phyloP scores from a whole-genome alignment of 805 yeast genomes.

The Groenewaldozyma salmanticensis region DNA sequence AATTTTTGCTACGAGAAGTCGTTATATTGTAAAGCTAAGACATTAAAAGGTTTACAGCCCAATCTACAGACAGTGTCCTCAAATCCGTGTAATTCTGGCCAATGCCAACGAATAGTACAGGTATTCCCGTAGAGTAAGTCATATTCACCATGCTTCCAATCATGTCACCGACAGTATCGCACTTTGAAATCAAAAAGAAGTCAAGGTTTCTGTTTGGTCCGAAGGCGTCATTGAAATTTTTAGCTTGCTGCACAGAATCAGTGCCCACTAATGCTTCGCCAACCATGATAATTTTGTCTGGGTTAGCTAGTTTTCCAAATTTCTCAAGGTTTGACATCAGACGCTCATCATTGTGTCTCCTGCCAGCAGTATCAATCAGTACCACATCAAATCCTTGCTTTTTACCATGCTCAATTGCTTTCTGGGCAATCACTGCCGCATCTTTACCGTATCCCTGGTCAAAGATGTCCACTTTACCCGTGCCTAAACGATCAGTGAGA shows the following conservation, averaged over 20 bases:
- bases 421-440: constrained; percentile 89
- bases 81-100: constrained; percentile 96
- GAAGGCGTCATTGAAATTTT: constrained; percentile 85
- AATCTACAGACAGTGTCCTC: constrained; percentile 77
- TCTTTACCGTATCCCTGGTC: constrained; percentile 97
- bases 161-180: constrained; percentile 95
- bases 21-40: too few relatives aligned
- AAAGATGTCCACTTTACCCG: constrained; percentile 58
- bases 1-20: too few relatives aligned
- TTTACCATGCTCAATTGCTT: constrained; percentile 74
- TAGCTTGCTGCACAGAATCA: constrained; percentile 92
- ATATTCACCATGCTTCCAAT: constrained; percentile 95
- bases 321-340: constrained; percentile 93
- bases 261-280: constrained; percentile 98
- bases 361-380: constrained; percentile 93
- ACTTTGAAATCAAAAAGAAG: constrained; percentile 86
- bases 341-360: constrained; percentile 90
- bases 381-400: constrained; percentile 71
- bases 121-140: constrained; percentile 94
- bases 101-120: constrained; percentile 89
- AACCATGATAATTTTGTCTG: constrained; percentile 95
- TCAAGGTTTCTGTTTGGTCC: constrained; percentile 75
- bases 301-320: constrained; percentile 90
- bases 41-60: constrained; percentile 85
- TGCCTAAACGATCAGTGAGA: constrained; percentile 44